phyloP scores from a whole-genome alignment of 805 yeast genomes.

The Candida xyloterini region DNA sequence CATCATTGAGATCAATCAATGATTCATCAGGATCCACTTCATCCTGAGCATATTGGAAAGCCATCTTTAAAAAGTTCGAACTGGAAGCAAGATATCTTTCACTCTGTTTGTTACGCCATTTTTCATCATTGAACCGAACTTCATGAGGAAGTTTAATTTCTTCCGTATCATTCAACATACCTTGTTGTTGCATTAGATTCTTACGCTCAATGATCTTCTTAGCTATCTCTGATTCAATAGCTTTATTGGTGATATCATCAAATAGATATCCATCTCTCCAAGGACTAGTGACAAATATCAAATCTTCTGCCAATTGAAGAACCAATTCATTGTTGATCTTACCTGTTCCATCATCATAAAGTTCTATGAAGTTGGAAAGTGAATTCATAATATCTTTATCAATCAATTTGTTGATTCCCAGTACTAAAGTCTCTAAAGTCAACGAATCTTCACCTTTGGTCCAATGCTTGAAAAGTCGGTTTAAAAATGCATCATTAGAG shows the following conservation, averaged over 20 bases:
- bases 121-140: slow-evolving; percentile 59
- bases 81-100: slow-evolving; percentile 85
- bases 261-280: slow-evolving; percentile 72
- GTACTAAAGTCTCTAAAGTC: slow-evolving; percentile 63
- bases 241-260: slow-evolving; percentile 60
- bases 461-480: slow-evolving; percentile 70
- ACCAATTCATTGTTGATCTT: slow-evolving; percentile 75
- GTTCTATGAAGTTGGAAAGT: slow-evolving; percentile 72
- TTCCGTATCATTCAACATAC: slow-evolving; percentile 31
- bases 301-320: slow-evolving; percentile 81
- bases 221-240: slow-evolving; percentile 66
- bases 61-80: slow-evolving; percentile 78
- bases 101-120: slow-evolving; percentile 60
- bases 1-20: slow-evolving; percentile 43
- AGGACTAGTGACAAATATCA: slow-evolving; percentile 77
- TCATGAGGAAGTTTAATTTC: slow-evolving; percentile 54
- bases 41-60: slow-evolving; percentile 87
- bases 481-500: slow-evolving; percentile 48
- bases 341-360: slow-evolving; percentile 66
- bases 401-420: slow-evolving; percentile 67
- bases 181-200: slow-evolving; percentile 29
- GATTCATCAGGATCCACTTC: slow-evolving; percentile 43
- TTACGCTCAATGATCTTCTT: slow-evolving; percentile 51
- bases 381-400: slow-evolving; percentile 75
- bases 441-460: slow-evolving; percentile 56